phyloP scores from a whole-genome alignment of 106 monocot species.

The Platanthera zijinensis region DNA sequence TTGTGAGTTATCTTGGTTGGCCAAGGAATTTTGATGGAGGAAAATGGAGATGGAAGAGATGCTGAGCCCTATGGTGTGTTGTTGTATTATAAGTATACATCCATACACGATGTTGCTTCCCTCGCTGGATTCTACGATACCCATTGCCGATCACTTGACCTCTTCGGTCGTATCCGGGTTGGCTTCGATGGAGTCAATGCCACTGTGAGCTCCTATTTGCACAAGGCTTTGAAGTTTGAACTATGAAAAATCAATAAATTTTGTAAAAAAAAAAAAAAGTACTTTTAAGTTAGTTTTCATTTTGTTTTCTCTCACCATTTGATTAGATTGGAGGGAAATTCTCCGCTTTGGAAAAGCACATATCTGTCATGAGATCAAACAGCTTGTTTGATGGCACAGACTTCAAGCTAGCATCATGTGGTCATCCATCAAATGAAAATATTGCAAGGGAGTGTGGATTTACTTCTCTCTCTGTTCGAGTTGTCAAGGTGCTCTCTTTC shows the following conservation, averaged over 20 bases:
- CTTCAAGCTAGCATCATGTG: conserved; percentile 84
- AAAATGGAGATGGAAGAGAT: conserved; percentile 1
- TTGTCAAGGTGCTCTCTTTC: conserved; percentile 61
- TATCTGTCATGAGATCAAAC: conserved; percentile 41
- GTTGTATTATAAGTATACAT: conserved; percentile 85
- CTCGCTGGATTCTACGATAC: conserved; percentile 55
- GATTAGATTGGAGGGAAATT: conserved; percentile 80
- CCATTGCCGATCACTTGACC: conserved; percentile 56
- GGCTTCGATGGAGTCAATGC: conserved; percentile 88
- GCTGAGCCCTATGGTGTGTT: conserved; percentile 46
- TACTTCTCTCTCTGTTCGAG: conserved; percentile 63
- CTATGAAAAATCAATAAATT: background rate
- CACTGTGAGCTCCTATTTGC: conserved; percentile 40
- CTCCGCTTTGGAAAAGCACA: conserved; percentile 72
- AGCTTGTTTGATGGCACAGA: conserved; percentile 81
- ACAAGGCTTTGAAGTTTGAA: background rate
- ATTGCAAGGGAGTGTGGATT: conserved; percentile 79
- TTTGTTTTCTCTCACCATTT: background rate
- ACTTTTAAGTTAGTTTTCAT: background rate
- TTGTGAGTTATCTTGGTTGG: background rate
- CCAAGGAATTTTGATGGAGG: background rate
- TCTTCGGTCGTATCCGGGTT: conserved; percentile 88
- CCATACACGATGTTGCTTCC: conserved; percentile 40
- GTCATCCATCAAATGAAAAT: conserved; percentile 47
- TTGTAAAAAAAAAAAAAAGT: background rate